Conservation (phyloP, 176 grass and related monocot species). For the Bonia amplexicaulis region DNA sequence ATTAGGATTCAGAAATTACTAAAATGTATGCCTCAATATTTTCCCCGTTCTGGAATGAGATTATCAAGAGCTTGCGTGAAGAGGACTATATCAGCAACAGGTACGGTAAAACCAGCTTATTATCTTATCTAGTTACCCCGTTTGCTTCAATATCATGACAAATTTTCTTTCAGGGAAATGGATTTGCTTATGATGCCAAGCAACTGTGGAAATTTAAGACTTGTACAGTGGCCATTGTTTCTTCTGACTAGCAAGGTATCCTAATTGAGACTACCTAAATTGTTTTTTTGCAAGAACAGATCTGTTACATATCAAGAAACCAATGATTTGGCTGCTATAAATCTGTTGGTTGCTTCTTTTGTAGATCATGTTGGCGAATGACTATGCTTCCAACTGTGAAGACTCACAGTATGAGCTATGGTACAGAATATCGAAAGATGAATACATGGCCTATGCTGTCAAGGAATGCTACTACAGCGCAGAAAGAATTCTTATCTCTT, state of each 20-base stretch:
- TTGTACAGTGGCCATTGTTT: slow-evolving; percentile 97
- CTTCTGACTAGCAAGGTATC: slow-evolving; percentile 91
- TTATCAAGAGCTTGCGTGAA: slow-evolving; percentile 95
- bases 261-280: slow-evolving; percentile 19
- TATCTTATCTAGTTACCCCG: not conserved
- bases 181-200: slow-evolving; percentile 99
- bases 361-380: slow-evolving; percentile 93
- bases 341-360: slow-evolving; percentile 36
- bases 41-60: slow-evolving; percentile 98
- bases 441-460: slow-evolving; percentile 98
- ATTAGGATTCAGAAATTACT: slow-evolving; percentile 60
- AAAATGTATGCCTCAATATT: slow-evolving; percentile 77
- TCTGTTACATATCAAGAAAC: not conserved
- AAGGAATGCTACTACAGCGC: slow-evolving; percentile 81
- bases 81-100: slow-evolving; percentile 92
- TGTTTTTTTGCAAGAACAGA: slow-evolving; percentile 10
- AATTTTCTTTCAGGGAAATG: slow-evolving; percentile 72
- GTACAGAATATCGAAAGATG: slow-evolving; percentile 78
- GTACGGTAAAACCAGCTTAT: slow-evolving; percentile 26
- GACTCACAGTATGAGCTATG: slow-evolving; percentile 72
- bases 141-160: slow-evolving; percentile 16
- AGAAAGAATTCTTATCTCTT: slow-evolving; percentile 70
- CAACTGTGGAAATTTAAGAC: slow-evolving; percentile 67
- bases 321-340: slow-evolving; percentile 10
- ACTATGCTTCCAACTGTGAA: slow-evolving; percentile 75